Conservation (phyloP, 1,284 basidiomycete genomes). For the Cystobasidiaceae sp. region DNA sequence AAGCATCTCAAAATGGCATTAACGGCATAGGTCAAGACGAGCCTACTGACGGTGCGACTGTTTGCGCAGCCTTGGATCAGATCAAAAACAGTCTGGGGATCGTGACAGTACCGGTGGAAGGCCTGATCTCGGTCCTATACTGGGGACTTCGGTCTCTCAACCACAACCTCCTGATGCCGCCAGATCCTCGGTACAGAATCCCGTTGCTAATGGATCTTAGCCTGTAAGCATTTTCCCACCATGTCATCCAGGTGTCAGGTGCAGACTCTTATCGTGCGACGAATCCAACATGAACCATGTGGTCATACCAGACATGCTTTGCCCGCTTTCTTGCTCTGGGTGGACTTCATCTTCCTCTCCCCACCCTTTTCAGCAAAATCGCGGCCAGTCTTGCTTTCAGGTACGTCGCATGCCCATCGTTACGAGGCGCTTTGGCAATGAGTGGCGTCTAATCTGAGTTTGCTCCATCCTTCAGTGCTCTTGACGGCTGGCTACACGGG, state of each 20-base stretch:
- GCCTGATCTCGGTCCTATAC: slow-evolving; percentile 36
- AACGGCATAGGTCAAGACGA: too few species aligned
- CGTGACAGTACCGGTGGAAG: slow-evolving; percentile 35
- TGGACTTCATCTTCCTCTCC: slow-evolving; percentile 37
- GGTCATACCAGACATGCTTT: slow-evolving; percentile 33
- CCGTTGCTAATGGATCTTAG: slow-evolving; percentile 35
- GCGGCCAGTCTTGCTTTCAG: slow-evolving; percentile 28
- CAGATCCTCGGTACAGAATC: slow-evolving; percentile 30
- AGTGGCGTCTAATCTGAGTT: not conserved
- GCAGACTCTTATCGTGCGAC: too few species aligned
- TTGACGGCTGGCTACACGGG: slow-evolving; percentile 26
- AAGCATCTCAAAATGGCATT: too few species aligned
- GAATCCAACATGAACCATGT: too few species aligned
- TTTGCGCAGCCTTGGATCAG: slow-evolving; percentile 31
- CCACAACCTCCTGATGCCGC: slow-evolving; percentile 34
- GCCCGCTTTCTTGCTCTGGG: slow-evolving; percentile 34
- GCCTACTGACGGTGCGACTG: too few species aligned
- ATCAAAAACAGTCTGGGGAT: slow-evolving; percentile 32
- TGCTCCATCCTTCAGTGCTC: not conserved
- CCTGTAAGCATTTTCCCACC: slow-evolving; percentile 23
- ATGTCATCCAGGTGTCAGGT: too few species aligned
- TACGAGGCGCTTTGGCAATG: not conserved
- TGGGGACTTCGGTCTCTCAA: slow-evolving; percentile 34
- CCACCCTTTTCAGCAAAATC: slow-evolving; percentile 34
- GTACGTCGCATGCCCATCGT: not conserved